Conservation (phyloP, 306 rosid genomes). For the Medicago arabica region DNA sequence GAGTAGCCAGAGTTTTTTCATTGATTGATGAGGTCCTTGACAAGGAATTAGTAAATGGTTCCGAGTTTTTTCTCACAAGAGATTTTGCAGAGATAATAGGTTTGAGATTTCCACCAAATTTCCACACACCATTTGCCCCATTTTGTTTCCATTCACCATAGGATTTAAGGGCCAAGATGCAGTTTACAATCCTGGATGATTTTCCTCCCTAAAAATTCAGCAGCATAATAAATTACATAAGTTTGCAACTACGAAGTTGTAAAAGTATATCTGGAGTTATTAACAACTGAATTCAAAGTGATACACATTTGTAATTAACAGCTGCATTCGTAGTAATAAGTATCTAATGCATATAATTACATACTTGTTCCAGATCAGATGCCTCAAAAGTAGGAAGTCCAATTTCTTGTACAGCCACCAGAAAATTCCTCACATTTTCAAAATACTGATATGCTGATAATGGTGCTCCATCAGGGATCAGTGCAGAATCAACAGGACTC, state of each 20-base stretch:
- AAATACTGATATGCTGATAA: slow-evolving; percentile 92
- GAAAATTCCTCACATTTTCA: slow-evolving; percentile 92
- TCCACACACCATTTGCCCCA: slow-evolving; percentile 85
- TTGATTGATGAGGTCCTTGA: slow-evolving; percentile 72
- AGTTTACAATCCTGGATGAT: slow-evolving; percentile 82
- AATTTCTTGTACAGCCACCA: slow-evolving; percentile 84
- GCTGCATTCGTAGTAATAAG: background rate
- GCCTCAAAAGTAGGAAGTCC: slow-evolving; percentile 96
- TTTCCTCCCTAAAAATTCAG: slow-evolving; percentile 76
- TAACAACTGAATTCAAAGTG: slow-evolving; percentile 28
- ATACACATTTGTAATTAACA: slow-evolving; percentile 3
- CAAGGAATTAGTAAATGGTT: slow-evolving; percentile 82
- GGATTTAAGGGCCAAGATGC: slow-evolving; percentile 84
- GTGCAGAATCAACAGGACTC: slow-evolving; percentile 84
- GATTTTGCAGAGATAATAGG: slow-evolving; percentile 62
- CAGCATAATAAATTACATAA: slow-evolving; percentile 13
- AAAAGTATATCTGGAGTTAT: background rate
- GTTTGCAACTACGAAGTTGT: background rate
- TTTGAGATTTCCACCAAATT: slow-evolving; percentile 85
- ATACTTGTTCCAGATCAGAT: slow-evolving; percentile 97
- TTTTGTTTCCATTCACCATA: slow-evolving; percentile 81
- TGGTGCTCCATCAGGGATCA: slow-evolving; percentile 91
- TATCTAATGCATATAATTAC: slow-evolving; percentile 37
- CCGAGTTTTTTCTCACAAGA: slow-evolving; percentile 80
- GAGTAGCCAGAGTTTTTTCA: slow-evolving; percentile 57